Conservation (phyloP, 768 basidiomycete genomes). For the Phaffia tasmanica region DNA sequence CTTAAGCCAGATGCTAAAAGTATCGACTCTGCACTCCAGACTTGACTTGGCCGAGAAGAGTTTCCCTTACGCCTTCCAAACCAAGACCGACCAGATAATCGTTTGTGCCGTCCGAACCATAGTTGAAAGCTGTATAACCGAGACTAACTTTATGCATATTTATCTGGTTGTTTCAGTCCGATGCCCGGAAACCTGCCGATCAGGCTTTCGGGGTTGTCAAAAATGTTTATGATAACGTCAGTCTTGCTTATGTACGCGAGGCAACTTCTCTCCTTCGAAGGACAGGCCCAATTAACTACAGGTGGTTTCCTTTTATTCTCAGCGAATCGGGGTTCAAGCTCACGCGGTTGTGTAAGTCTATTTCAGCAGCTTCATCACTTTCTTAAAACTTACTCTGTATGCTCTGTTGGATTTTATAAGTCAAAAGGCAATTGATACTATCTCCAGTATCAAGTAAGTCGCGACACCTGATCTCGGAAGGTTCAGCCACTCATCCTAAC, state of each 20-base stretch:
- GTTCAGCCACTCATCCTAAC: not conserved
- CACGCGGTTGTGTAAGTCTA: constrained; percentile 20
- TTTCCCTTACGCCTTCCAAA: constrained; percentile 25
- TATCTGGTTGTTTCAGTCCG: constrained; percentile 7
- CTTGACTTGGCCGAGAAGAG: constrained; percentile 21
- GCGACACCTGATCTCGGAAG: no score
- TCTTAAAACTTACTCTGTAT: not conserved
- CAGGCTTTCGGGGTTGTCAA: constrained; percentile 9
- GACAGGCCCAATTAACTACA: not conserved
- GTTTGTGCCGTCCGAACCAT: constrained; percentile 3
- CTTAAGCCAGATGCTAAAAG: not conserved
- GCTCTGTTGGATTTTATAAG: not conserved
- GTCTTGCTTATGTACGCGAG: constrained; percentile 15
- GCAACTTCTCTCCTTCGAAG: not conserved
- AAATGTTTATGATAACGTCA: constrained; percentile 22
- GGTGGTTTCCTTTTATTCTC: not conserved
- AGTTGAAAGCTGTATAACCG: not conserved
- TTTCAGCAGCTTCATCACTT: no score
- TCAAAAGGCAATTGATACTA: constrained; percentile 25
- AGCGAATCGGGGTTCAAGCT: constrained; percentile 22
- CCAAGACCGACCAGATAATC: constrained; percentile 22
- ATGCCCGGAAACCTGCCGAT: constrained; percentile 17
- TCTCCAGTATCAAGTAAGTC: constrained; percentile 17
- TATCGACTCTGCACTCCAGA: not conserved
- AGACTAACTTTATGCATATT: not conserved